Evolutionary conservation across 1,284 basidiomycete species (phyloP).

Genomic region (Inonotus obliquus): DNA sequence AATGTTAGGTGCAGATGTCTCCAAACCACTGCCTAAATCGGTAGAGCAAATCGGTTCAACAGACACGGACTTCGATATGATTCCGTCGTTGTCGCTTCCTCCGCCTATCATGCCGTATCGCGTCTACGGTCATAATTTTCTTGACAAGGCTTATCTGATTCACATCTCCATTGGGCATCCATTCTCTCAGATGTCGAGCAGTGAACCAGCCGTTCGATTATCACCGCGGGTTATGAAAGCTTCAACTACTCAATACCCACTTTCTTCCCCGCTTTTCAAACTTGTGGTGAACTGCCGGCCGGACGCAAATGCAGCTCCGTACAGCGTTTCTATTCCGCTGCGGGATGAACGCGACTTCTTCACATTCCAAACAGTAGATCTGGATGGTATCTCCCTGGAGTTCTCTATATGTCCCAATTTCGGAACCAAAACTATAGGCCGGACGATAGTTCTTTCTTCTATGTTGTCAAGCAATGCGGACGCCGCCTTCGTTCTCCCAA

Average conservation of each 20-base stretch:
- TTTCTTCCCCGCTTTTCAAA: slow-evolving; percentile 83
- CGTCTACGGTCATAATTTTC: slow-evolving; percentile 87
- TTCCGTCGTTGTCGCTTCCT: slow-evolving; percentile 90
- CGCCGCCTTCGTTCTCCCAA: slow-evolving; percentile 67
- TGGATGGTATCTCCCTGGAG: slow-evolving; percentile 80
- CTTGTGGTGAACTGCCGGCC: slow-evolving; percentile 87
- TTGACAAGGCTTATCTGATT: slow-evolving; percentile 85
- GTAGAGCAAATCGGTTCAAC: slow-evolving; percentile 35
- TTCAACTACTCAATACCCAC: slow-evolving; percentile 54
- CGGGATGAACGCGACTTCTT: slow-evolving; percentile 80
- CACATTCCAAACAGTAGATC: slow-evolving; percentile 79
- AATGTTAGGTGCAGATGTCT: slow-evolving; percentile 24
- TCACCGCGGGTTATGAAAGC: slow-evolving; percentile 67
- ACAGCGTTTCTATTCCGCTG: slow-evolving; percentile 84
- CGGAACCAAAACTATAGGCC: slow-evolving; percentile 96
- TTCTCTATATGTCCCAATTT: slow-evolving; percentile 98
- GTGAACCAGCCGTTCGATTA: slow-evolving; percentile 49
- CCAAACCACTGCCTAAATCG: slow-evolving; percentile 26
- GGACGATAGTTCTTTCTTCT: slow-evolving; percentile 83
- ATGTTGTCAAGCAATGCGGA: slow-evolving; percentile 61
- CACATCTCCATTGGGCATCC: slow-evolving; percentile 84
- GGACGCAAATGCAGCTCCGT: slow-evolving; percentile 80
- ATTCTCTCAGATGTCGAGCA: slow-evolving; percentile 30
- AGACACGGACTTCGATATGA: slow-evolving; percentile 82
- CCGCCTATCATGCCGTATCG: slow-evolving; percentile 98